Percentiles rank a stretch among this genome's conserved stretches.
Conservation (phyloP, 2,329 filamentous ascomycete genomes). For the Fusarium euwallaceae region DNA sequence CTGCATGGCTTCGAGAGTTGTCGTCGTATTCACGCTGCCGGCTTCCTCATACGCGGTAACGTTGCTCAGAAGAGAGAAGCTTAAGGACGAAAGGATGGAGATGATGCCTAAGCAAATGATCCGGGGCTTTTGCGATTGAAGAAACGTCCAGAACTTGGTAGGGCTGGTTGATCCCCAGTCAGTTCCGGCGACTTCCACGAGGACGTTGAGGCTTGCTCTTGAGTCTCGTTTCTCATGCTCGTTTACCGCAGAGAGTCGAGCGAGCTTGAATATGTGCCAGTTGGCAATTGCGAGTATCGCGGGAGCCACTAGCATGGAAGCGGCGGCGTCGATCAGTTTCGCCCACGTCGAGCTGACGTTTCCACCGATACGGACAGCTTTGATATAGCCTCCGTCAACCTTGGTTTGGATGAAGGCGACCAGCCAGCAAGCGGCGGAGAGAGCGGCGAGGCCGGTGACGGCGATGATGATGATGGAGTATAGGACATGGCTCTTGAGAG, state of each 20-base stretch:
- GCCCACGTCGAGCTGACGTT: constrained; percentile 18
- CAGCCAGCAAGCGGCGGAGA: constrained; percentile 11
- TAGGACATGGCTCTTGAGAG: constrained; percentile 27
- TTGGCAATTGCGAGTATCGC: constrained; percentile 21
- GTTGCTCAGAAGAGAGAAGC: constrained; percentile 27
- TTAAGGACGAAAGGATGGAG: constrained; percentile 24
- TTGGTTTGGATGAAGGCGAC: constrained; percentile 17
- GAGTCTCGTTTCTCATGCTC: constrained; percentile 27
- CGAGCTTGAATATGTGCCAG: constrained; percentile 37
- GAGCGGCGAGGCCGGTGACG: background rate
- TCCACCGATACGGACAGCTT: constrained; percentile 20
- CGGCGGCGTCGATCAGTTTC: constrained; percentile 33
- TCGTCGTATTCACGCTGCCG: background rate
- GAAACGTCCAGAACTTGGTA: constrained; percentile 28
- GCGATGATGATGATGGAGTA: constrained; percentile 21
- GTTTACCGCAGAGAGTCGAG: constrained; percentile 28
- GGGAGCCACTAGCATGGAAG: constrained; percentile 30
- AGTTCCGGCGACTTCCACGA: constrained; percentile 27
- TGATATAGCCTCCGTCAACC: constrained; percentile 9
- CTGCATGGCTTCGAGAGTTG: constrained; percentile 27
- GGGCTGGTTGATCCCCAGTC: constrained; percentile 35
- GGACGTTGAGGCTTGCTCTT: constrained; percentile 27
- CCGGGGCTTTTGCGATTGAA: constrained; percentile 23
- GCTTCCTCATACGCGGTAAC: constrained; percentile 26
- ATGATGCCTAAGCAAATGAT: constrained; percentile 22